Percentiles rank a stretch among this genome's conserved stretches.
These are phyloP conservation scores for Bisporella sp. DNA, from an alignment of 2,329 filamentous ascomycete genomes.

Conservation along the genomic window DNA sequence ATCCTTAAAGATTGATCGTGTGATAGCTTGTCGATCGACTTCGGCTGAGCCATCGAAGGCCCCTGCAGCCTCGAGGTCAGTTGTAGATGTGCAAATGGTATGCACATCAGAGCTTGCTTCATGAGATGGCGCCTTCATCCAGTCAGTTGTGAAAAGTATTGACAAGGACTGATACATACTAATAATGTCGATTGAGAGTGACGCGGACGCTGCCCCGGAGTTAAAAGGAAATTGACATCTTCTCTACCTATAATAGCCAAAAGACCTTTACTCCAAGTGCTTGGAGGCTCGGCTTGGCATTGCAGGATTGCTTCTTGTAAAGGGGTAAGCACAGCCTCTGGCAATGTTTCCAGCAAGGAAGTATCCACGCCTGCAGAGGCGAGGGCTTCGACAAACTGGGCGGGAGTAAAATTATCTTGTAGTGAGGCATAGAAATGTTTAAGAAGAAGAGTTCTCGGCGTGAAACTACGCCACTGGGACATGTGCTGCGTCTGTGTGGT, in stretches of 20 bases:
- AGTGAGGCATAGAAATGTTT: constrained; percentile 58
- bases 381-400: constrained; percentile 68
- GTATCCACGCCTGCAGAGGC: constrained; percentile 60
- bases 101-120: constrained; percentile 67
- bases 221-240: constrained; percentile 66
- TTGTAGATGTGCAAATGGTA: constrained; percentile 59
- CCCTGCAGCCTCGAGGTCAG: constrained; percentile 51
- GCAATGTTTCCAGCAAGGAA: constrained; percentile 70
- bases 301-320: constrained; percentile 78
- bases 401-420: constrained; percentile 41
- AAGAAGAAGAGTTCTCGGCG: constrained; percentile 65
- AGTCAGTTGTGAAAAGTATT: constrained; percentile 8
- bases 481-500: constrained; percentile 9
- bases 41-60: constrained; percentile 74
- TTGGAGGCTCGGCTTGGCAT: constrained; percentile 76
- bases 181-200: constrained; percentile 19
- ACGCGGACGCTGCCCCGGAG: constrained; percentile 33
- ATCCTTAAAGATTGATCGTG: constrained; percentile 81
- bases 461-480: constrained; percentile 25
- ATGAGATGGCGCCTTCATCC: constrained; percentile 50
- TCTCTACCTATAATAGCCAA: constrained; percentile 73
- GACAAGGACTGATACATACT: constrained; percentile 7
- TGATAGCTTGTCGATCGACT: constrained; percentile 75
- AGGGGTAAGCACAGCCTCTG: constrained; percentile 74
- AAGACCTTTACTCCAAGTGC: constrained; percentile 64